A percentile compares a stretch with the other conserved stretches of the same genome.
Evolutionary conservation across 2,329 filamentous ascomycete genomes (phyloP).

Genomic region (Ceratocystis smalleyi): DNA sequence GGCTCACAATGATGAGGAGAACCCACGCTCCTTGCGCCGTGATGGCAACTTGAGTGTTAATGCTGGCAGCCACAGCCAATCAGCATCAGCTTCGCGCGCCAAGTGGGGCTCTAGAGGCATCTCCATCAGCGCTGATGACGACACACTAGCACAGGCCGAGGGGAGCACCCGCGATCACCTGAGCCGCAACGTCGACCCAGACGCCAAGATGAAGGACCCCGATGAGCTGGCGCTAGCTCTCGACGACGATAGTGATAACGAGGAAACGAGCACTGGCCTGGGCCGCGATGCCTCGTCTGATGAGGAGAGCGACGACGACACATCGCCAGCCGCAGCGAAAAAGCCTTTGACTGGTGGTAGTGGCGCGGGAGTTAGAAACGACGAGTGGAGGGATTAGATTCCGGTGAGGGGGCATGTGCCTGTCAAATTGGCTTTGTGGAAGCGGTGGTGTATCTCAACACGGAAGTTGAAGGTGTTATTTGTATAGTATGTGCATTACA

Average conservation of each 20-base stretch:
- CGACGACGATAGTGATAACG: conserved; percentile 29
- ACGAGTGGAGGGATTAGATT: conserved; percentile 31
- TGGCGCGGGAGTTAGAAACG: conserved; percentile 27
- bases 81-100: conserved; percentile 23
- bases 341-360: conserved; percentile 19
- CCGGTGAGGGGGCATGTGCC: not conserved
- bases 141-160: conserved; percentile 35
- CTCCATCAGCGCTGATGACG: conserved; percentile 50
- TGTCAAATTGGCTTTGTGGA: not conserved
- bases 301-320: conserved; percentile 15
- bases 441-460: not conserved
- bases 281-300: conserved; percentile 11
- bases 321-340: conserved; percentile 5
- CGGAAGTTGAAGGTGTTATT: not conserved
- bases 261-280: not conserved
- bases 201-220: conserved; percentile 51
- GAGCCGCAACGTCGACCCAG: conserved; percentile 37
- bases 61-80: conserved; percentile 1
- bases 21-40: conserved; percentile 25
- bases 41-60: conserved; percentile 19
- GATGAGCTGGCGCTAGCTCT: conserved; percentile 47
- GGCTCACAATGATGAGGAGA: conserved; percentile 44
- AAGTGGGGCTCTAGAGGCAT: conserved; percentile 52
- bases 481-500: conserved; percentile 2
- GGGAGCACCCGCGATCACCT: conserved; percentile 30